Evolutionary conservation across 2,329 filamentous ascomycete genomes (phyloP).

Genomic region (Fusarium mexicanum): DNA sequence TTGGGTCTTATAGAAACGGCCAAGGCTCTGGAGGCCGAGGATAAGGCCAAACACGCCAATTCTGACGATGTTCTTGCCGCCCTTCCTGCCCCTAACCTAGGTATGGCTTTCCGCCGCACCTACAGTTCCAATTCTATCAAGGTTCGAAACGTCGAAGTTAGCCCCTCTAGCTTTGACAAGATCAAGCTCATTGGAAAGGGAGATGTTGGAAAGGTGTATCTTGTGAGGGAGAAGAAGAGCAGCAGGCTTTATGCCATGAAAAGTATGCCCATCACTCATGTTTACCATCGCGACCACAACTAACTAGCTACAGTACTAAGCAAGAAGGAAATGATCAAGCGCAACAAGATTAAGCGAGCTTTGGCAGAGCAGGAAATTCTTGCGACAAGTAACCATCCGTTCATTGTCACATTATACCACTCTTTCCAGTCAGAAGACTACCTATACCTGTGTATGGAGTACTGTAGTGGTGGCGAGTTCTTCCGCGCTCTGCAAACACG

Average conservation of each 20-base stretch:
- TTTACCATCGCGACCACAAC: slow-evolving; percentile 20
- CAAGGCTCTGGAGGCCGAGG: slow-evolving; percentile 36
- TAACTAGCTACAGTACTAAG: slow-evolving; percentile 78
- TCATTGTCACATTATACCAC: slow-evolving; percentile 98
- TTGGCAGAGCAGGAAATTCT: slow-evolving; percentile 98
- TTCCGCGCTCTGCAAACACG: slow-evolving; percentile 96
- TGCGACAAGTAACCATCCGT: slow-evolving; percentile 97
- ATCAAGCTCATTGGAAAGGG: slow-evolving; percentile 99
- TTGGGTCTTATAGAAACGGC: slow-evolving; percentile 50
- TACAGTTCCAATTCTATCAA: slow-evolving; percentile 99
- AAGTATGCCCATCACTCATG: slow-evolving; percentile 64
- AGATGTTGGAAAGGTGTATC: slow-evolving; percentile 97
- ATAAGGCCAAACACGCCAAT: slow-evolving; percentile 51
- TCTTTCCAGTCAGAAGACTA: slow-evolving; percentile 99
- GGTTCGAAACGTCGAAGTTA: slow-evolving; percentile 95
- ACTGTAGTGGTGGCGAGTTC: slow-evolving; percentile 98
- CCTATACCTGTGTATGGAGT: slow-evolving; percentile 99
- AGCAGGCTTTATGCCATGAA: slow-evolving; percentile 97
- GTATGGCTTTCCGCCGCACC: slow-evolving; percentile 86
- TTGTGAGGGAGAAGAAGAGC: slow-evolving; percentile 98
- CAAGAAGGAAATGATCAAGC: slow-evolving; percentile 99
- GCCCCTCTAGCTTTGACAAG: slow-evolving; percentile 96
- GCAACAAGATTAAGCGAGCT: slow-evolving; percentile 99
- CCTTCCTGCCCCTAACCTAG: slow-evolving; percentile 72
- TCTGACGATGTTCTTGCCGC: slow-evolving; percentile 65